These are phyloP conservation scores for Penicillium longicatenatum DNA, from an alignment of 495 filamentous ascomycete species.

Conservation along the genomic window DNA sequence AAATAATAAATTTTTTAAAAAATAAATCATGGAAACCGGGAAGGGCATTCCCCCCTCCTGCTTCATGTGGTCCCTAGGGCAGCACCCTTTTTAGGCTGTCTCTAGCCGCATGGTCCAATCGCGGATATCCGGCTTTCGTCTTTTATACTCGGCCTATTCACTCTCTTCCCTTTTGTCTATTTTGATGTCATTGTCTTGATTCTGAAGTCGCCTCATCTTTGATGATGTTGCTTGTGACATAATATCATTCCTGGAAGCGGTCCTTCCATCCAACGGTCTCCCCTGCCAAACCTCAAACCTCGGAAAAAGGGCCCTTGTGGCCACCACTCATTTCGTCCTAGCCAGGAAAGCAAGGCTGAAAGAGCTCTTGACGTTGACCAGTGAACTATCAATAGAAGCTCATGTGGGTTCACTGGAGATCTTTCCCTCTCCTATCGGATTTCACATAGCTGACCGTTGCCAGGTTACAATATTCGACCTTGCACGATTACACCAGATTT, in stretches of 20 bases:
- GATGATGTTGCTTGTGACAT: constrained; percentile 22
- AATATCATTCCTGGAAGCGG: constrained; percentile 24
- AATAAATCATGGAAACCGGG: constrained; percentile 14
- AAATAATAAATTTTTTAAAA: constrained; percentile 21
- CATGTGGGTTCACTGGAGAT: constrained; percentile 8
- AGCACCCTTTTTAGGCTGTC: constrained; percentile 8
- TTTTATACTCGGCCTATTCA: constrained; percentile 3
- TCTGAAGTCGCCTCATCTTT: neutral
- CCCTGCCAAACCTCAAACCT: neutral
- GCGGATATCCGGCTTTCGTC: neutral
- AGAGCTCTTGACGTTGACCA: neutral
- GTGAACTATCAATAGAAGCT: constrained; percentile 4
- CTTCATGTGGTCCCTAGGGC: constrained; percentile 16
- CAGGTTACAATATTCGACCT: constrained; percentile 15
- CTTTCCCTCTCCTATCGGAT: constrained; percentile 5
- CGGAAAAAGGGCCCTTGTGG: neutral
- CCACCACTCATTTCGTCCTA: neutral
- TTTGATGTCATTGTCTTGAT: constrained; percentile 2
- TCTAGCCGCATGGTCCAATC: constrained; percentile 12
- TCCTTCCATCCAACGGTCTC: constrained; percentile 12
- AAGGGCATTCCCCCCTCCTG: constrained; percentile 7
- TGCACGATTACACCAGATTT: neutral
- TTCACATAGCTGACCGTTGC: constrained; percentile 34
- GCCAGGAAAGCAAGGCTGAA: neutral
- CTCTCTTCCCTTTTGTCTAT: neutral